Base-by-base conservation (phyloP, 108 stramenopile genomes). In the Pseudonitzschia delicatissima region DNA sequence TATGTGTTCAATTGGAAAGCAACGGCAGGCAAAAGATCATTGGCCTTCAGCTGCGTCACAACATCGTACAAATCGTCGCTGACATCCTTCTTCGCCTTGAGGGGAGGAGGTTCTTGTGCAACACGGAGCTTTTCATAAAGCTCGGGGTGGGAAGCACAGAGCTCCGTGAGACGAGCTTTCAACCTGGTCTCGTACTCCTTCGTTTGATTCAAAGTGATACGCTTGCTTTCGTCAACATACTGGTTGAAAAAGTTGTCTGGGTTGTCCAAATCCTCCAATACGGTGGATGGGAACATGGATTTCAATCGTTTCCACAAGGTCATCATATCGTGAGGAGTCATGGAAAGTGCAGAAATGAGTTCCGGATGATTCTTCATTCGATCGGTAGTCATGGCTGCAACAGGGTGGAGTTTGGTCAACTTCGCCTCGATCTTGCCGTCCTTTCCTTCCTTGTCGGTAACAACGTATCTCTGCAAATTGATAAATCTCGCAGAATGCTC, bases 1-100 rank as follows among this genome's bases (percentile, higher is more conserved):
- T 96, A 98, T n/a, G 94, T 96, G 70, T 96, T 94, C 39, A 99
- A 88, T 73, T 98, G 97, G 73, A 99, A 99, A n/a, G 94, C 94
- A 70, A 98, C 93, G 11, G 96, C 96, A 26, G 97, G 96, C 57
- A 96, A 81, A 53, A 98, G 81, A 34, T 95, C 94, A 61, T 64
- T 73, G 17, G 72, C 59, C 80, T 93, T 94, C 69, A 98, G 77
- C 67, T 96, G 87, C 37, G 71, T 62, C n/a, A 91, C 77, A 60
- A 91, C 90, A 70, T 75, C 88, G 64, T 91, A 94, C 1, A 94
- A 75, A 53, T 82, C 82, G 25, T 90, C 88, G 66, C 87, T 90
- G 40, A 93, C 87, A 58, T 96, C 93, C 60, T 77, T 82, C 78
- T 84, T 93, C 13, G 87, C 68, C 50, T 70, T 58, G 25, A 95